phyloP scores from a whole-genome alignment of 179 eudicot species.

The Silene coronaria region DNA sequence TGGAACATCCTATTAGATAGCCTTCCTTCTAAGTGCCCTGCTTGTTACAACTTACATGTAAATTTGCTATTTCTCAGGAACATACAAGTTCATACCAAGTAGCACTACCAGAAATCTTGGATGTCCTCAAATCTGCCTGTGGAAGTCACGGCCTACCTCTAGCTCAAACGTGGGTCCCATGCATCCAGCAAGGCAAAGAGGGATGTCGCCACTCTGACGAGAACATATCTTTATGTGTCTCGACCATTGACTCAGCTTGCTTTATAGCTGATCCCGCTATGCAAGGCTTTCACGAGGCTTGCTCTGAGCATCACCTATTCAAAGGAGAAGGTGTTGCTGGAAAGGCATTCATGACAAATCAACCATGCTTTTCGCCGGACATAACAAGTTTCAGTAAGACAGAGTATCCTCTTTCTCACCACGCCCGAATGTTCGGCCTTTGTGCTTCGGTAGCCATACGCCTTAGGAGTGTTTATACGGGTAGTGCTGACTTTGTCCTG shows the following conservation, averaged over 20 bases:
- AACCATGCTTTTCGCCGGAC: slow-evolving; percentile 68
- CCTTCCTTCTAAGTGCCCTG: neutral
- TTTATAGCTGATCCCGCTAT: slow-evolving; percentile 44
- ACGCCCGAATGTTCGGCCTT: slow-evolving; percentile 78
- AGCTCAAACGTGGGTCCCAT: slow-evolving; percentile 89
- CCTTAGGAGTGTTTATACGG: slow-evolving; percentile 53
- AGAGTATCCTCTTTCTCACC: slow-evolving; percentile 85
- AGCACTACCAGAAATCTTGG: slow-evolving; percentile 67
- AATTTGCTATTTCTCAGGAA: slow-evolving; percentile 32
- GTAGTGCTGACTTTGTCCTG: slow-evolving; percentile 61
- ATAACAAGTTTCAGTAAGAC: slow-evolving; percentile 56
- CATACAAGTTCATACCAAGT: slow-evolving; percentile 50
- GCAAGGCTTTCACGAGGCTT: slow-evolving; percentile 67
- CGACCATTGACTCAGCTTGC: slow-evolving; percentile 83
- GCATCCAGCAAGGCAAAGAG: slow-evolving; percentile 68
- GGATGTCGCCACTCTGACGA: slow-evolving; percentile 78
- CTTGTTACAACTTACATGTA: neutral
- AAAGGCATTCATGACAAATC: slow-evolving; percentile 62
- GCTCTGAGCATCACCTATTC: slow-evolving; percentile 80
- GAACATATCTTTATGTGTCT: slow-evolving; percentile 52
- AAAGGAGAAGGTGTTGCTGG: slow-evolving; percentile 84
- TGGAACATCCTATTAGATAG: neutral
- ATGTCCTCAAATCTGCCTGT: slow-evolving; percentile 60
- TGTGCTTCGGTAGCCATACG: slow-evolving; percentile 83
- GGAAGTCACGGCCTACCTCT: slow-evolving; percentile 62